Evolutionary conservation across 1,284 basidiomycete species (phyloP).

Genomic region (Irpex rosettiformis): DNA sequence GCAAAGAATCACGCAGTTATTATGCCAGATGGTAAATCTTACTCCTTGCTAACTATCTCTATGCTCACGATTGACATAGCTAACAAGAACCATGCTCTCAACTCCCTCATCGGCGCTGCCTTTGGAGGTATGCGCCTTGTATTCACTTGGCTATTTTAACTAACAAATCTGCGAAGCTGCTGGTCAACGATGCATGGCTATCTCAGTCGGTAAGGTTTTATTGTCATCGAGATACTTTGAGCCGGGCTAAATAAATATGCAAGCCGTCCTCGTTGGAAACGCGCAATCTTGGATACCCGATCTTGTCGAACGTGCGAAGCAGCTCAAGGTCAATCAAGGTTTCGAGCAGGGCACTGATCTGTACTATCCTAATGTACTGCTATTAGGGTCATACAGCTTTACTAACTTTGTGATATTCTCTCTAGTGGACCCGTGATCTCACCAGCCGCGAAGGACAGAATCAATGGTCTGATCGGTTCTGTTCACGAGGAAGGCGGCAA

Average conservation of each 20-base stretch:
- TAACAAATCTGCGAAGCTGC: conserved; percentile 57
- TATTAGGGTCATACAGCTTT: neutral
- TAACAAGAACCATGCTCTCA: conserved; percentile 91
- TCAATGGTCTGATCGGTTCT: conserved; percentile 77
- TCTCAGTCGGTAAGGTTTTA: conserved; percentile 73
- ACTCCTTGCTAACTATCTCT: neutral
- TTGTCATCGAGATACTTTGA: neutral
- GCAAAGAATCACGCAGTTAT: conserved; percentile 96
- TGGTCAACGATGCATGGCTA: conserved; percentile 95
- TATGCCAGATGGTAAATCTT: conserved; percentile 83
- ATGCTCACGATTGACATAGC: conserved; percentile 42
- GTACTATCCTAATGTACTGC: conserved; percentile 36
- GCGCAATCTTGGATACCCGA: conserved; percentile 85
- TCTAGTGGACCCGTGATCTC: conserved; percentile 92
- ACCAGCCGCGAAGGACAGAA: conserved; percentile 78
- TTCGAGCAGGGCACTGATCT: conserved; percentile 88
- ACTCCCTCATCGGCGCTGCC: conserved; percentile 92
- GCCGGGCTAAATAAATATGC: neutral
- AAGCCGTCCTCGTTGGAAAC: conserved; percentile 82
- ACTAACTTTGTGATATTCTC: conserved; percentile 8
- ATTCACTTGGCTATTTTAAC: conserved; percentile 17
- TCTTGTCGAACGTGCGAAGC: conserved; percentile 79
- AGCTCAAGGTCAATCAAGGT: conserved; percentile 84
- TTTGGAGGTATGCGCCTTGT: conserved; percentile 69
- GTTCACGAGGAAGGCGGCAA: conserved; percentile 85